Evolutionary conservation across 257 asterid genomes (phyloP), one percentile per base, ranked within the genome.

Genomic region (Nyctanthes arbortristis): DNA sequence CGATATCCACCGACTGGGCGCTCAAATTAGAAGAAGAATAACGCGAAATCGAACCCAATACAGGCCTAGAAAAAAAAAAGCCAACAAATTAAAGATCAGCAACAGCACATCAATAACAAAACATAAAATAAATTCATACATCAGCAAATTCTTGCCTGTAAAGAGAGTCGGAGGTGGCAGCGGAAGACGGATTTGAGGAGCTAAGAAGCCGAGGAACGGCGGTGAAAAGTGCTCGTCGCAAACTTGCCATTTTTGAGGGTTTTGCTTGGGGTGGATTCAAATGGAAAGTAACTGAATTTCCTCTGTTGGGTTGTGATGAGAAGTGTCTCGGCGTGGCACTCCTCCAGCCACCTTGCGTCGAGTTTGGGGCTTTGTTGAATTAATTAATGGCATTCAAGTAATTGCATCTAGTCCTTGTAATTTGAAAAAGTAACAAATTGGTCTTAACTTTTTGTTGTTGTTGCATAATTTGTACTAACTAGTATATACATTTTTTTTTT

Each of bases 11-110:
- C 34, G 78, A 63, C 25, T 66, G 72, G 18, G 65, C 24, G 82
- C 34, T 71, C 54, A 73, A 78, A 64, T 79, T 71, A 2, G 91
- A 70, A 30, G 92, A 83, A 77, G 67, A 80, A 57, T 77, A 81
- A 7, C 86, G 84, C 57, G 88, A 68, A 57, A 84, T 63, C 10
- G 82, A 79, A 56, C 88, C 76, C 63, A 76, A 55, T 4, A 80
- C 56, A 36, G 92, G 96, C 86, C 96, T 92, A 56, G 76, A n/a
- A n/a, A n/a, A n/a, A n/a, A 76, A 1, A 33, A 71, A 65, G 16
- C 47, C 68, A 27, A 32, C 8, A 5, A 37, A 63, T 18, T 28
- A 1, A 74, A 5, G 1, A 52, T 45, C 39, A 58, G 45, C 9
- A 49, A 11, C 25, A 39, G n/a, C n/a, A 57, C 3, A 56, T 8